Evolutionary conservation across 441 rosid genomes (phyloP).

Genomic region (Erysimum pusillum): DNA sequence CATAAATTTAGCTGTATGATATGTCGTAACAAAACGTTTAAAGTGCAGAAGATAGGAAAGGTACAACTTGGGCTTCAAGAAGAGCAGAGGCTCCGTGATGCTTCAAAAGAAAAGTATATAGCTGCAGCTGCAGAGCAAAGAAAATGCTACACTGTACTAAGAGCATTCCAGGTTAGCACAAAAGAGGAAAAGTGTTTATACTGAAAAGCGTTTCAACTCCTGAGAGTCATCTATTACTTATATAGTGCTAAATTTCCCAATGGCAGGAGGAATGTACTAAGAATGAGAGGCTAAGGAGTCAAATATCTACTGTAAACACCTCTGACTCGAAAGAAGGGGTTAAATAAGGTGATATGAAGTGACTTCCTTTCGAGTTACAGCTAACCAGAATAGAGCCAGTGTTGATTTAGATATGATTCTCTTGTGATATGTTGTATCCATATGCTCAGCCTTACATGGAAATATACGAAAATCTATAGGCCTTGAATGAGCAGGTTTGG

Average conservation of each 20-base stretch:
- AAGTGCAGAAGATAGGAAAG: conserved; percentile 78
- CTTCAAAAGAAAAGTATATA: conserved; percentile 59
- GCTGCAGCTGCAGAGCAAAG: conserved; percentile 76
- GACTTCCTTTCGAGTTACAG: conserved; percentile 22
- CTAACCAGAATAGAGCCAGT: conserved; percentile 11
- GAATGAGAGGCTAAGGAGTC: conserved; percentile 60
- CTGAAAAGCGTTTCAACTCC: conserved; percentile 7
- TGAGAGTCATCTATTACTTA: conserved; percentile 26
- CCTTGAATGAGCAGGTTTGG: conserved; percentile 16
- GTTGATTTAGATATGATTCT: conserved; percentile 24
- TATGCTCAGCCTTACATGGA: neutral
- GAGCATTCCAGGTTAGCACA: conserved; percentile 69
- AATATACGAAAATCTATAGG: conserved; percentile 5
- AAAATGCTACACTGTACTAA: conserved; percentile 56
- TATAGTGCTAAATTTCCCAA: conserved; percentile 24
- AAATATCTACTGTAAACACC: conserved; percentile 34
- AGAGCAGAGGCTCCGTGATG: conserved; percentile 66
- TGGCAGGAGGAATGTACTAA: conserved; percentile 69
- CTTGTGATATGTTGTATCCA: conserved; percentile 18
- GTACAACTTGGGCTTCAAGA: conserved; percentile 63
- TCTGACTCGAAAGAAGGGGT: conserved; percentile 24
- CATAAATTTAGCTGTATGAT: conserved; percentile 7
- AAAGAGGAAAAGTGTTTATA: neutral
- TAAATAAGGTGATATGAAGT: conserved; percentile 31
- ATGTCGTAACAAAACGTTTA: conserved; percentile 10